Evolutionary conservation across 2,329 filamentous ascomycete genomes (phyloP), one percentile per base, ranked within the genome.

Genomic region (Xylaria hypoxylon): DNA sequence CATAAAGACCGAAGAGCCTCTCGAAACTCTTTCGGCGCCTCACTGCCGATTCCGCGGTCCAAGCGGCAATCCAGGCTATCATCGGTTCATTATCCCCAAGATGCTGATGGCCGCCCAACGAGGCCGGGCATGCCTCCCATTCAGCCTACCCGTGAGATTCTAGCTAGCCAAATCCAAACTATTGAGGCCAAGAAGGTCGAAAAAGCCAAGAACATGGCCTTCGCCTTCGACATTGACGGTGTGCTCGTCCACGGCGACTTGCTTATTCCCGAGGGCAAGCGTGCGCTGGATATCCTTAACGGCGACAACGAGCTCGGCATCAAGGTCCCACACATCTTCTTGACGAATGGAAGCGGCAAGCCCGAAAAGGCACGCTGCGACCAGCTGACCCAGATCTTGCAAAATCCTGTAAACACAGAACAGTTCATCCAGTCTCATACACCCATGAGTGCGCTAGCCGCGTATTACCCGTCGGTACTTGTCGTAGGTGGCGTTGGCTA

Each of bases 391-490:
- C 86, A 87, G 76, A 91, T 93, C 68, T 83, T 92, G 51, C 80
- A 86, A 65, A 85, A 85, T 74, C 88, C 88, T 59, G 87, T 92
- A 78, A 86, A 83, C 58, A 90, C 87, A 42, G 89, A 92, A 65
- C 90, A 92, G 77, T 93, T 93, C 83, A 92, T 92, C 76, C 90
- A 92, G 79, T 90, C 88, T 1, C 90, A 92, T 83, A 92, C 90
- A 3, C 90, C 90, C 71, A 93, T 93, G 91, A 89, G 89, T 65
- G 91, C 90, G 51, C 80, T 93, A 73, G 82, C 90, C 24, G 90
- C 92, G 78, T 93, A 93, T 84, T 93, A 92, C 83, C 86, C 88
- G 73, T 92, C 90, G 2, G 90, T 93, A 40, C 84, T 93, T 3
- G 90, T 93, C 3, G 88, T 92, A 44, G 91, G 91, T 77, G 91